Base-by-base conservation (phyloP, 352 stramenopile species). In the Thraustochytrium striatum region DNA sequence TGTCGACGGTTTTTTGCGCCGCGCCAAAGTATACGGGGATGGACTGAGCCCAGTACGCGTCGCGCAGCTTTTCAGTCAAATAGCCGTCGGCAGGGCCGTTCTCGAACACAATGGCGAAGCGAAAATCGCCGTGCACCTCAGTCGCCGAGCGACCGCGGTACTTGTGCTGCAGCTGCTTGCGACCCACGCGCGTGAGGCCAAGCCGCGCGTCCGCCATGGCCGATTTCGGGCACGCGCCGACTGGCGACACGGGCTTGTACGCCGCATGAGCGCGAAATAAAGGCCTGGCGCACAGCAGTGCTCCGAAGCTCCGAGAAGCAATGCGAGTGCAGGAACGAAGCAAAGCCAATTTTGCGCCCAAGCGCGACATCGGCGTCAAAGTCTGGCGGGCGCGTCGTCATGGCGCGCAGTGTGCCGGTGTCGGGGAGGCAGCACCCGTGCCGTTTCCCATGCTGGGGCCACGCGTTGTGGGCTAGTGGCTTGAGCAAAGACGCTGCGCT, bases 81-180 rank as follows among this genome's bases (percentile, higher is more conserved):
- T 70, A 70, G 7, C 59, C 59, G 11, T 70, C 59, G 59, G 35
- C n/a, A 19, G 59, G 59, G 16, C 59, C 59, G 41, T 70, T 70
- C 59, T 70, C 59, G 9, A 70, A 70, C 9, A 70, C 59, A 28
- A 70, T 70, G 21, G 59, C 59, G 35, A 70, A 70, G 16, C 53
- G 50, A 38, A 53, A 38, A 2, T 50, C 59, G 25, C 13, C 9
- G 41, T 70, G 59, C n/a, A 52, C 19, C 13, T 16, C 0, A 2
- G 7, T 35, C 5, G 59, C 7, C 36, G 59, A 52, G 7, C 13
- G 7, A 16, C n/a, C 0, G 8, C 53, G 0, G 21, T 30, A 70
- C 21, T 70, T 0, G 9, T 5, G 11, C 5, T 1, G 33, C 7
- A 5, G 41, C 44, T 19, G 25, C 21, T 1, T 2, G 5, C 35